Evolutionary conservation across 2,329 filamentous ascomycete genomes (phyloP).

Genomic region (Paramyrothecium sp.): DNA sequence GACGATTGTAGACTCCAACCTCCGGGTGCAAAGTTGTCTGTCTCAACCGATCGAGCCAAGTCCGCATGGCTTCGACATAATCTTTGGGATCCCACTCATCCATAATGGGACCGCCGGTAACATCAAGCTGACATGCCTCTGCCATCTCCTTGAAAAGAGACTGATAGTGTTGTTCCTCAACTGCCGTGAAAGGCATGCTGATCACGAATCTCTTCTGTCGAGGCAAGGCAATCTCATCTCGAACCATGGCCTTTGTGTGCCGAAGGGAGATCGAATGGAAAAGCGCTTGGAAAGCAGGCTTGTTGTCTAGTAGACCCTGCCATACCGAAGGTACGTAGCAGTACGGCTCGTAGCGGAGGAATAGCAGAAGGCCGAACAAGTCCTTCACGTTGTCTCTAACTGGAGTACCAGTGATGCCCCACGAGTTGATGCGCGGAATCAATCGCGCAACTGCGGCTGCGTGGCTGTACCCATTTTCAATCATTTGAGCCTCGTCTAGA

Average conservation of each 20-base stretch:
- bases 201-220: conserved; percentile 84
- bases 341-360: conserved; percentile 78
- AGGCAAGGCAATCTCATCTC: conserved; percentile 76
- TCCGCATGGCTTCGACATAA: conserved; percentile 70
- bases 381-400: conserved; percentile 77
- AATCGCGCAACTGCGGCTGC: conserved; percentile 77
- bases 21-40: conserved; percentile 87
- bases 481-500: conserved; percentile 83
- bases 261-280: conserved; percentile 74
- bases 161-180: conserved; percentile 88
- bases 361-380: conserved; percentile 76
- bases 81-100: conserved; percentile 66
- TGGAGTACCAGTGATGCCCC: conserved; percentile 88
- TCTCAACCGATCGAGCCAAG: conserved; percentile 73
- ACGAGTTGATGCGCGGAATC: conserved; percentile 82
- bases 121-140: conserved; percentile 63
- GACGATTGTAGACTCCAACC: conserved; percentile 66
- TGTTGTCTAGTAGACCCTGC: conserved; percentile 64
- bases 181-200: conserved; percentile 82
- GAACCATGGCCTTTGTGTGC: conserved; percentile 80
- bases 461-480: conserved; percentile 83
- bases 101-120: conserved; percentile 58
- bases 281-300: conserved; percentile 63
- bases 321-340: conserved; percentile 64
- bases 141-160: conserved; percentile 75